A percentile compares a stretch with the other conserved stretches of the same genome.
phyloP scores from a whole-genome alignment of 2,329 filamentous ascomycete genomes.

The Calonectria montana region DNA sequence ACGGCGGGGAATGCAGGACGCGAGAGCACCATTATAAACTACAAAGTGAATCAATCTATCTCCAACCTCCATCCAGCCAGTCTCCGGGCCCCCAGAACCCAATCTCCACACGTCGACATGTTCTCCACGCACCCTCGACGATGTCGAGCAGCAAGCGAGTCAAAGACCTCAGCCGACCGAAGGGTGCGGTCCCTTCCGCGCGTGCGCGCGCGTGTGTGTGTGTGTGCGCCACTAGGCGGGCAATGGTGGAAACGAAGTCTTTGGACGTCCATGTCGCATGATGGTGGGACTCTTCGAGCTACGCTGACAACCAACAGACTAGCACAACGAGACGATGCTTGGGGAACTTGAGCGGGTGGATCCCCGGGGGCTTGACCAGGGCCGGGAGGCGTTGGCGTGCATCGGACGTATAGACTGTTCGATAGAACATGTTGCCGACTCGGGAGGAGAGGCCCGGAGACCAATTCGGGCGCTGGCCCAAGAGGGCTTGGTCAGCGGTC shows the following conservation, averaged over 20 bases:
- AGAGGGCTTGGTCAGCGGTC: constrained; percentile 25
- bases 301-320: constrained; percentile 28
- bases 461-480: constrained; percentile 22
- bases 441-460: constrained; percentile 28
- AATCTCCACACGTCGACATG: background rate
- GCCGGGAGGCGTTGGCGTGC: constrained; percentile 27
- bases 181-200: background rate
- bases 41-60: background rate
- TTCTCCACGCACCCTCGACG: constrained; percentile 1
- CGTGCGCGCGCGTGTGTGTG: background rate
- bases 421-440: constrained; percentile 30
- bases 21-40: constrained; percentile 18
- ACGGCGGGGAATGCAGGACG: constrained; percentile 20
- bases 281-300: constrained; percentile 30
- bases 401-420: constrained; percentile 36
- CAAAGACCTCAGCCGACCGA: background rate
- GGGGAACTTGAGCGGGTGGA: constrained; percentile 22
- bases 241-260: constrained; percentile 17
- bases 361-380: constrained; percentile 21
- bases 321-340: constrained; percentile 21
- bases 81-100: background rate
- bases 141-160: constrained; percentile 14
- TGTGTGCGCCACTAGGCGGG: constrained; percentile 6
- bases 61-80: background rate
- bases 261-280: constrained; percentile 31